Evolutionary conservation across 2,329 filamentous ascomycete genomes (phyloP).

Genomic region (Macrophomina tecta): DNA sequence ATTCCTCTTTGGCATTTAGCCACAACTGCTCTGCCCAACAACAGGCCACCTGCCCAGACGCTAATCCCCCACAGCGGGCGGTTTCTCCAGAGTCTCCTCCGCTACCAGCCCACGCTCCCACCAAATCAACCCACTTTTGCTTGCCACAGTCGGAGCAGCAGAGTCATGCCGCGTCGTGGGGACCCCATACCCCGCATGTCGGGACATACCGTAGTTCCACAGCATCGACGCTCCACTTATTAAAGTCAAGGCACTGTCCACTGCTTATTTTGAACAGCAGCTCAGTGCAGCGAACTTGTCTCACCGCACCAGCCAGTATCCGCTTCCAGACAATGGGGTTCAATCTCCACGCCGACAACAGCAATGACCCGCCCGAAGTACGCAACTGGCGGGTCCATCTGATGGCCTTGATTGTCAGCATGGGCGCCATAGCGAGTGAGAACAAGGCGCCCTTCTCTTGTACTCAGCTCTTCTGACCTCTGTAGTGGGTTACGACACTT

Average conservation of each 20-base stretch:
- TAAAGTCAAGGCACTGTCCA: slow-evolving; percentile 24
- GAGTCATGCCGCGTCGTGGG: slow-evolving; percentile 9
- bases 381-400: slow-evolving; percentile 45
- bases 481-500: slow-evolving; percentile 34
- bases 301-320: neutral
- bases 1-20: slow-evolving; percentile 8
- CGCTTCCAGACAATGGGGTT: slow-evolving; percentile 30
- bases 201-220: neutral
- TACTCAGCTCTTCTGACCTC: neutral
- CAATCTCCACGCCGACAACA: slow-evolving; percentile 41
- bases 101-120: neutral
- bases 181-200: slow-evolving; percentile 18
- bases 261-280: slow-evolving; percentile 7
- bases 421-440: slow-evolving; percentile 46
- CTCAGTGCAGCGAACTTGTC: neutral
- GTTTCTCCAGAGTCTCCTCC: neutral
- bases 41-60: neutral
- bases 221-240: slow-evolving; percentile 2
- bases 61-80: neutral
- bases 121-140: neutral
- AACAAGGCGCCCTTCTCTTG: neutral
- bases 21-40: neutral
- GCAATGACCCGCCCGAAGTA: slow-evolving; percentile 43
- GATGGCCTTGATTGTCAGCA: slow-evolving; percentile 43
- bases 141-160: slow-evolving; percentile 1